Evolutionary conservation across 805 yeast species (phyloP), one percentile per base, ranked within the genome.

Genomic region (Teunomyces cretensis): DNA sequence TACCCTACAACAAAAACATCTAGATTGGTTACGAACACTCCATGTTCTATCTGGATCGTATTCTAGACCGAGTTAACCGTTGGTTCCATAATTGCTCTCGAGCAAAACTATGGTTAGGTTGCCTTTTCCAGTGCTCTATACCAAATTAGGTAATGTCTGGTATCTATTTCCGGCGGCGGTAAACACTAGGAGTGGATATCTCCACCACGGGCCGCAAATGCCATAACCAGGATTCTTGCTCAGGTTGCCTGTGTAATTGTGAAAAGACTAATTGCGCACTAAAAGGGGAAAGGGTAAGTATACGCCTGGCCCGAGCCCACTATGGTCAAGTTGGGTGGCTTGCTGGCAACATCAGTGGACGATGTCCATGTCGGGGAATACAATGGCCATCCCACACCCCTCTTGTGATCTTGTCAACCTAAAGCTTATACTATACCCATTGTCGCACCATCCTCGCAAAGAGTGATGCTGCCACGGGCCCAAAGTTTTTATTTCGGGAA

Each of bases 401-500:
- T 33, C 16, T 33, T 33, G 22, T 33, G 11, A 22, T 11, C n/a
- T 11, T 17, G 36, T 33, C 36, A 17, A 16, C 9, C 16, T 33
- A 17, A 33, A 33, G 26, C 26, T 33, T 33, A 17, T 33, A 33
- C 7, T 16, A 8, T 19, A 19, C 22, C 6, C 6, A 19, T 19
- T 35, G 38, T 17, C 28, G 15, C 38, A 35, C 22, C 26, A 17
- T 9, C n/a, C 8, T 6, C 16, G 19, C 38, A 35, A 22, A 8
- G 11, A 13, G 11, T 33, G 26, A 22, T 35, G 16, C 27, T 19
- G 38, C 38, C 38, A 35, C 38, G 38, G 38, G 38, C 38, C 38
- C 38, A 37, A 37, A 36, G 16, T 37, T 37, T 33, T 37, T 14
- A 22, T 15, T 27, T n/a, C 22, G 16, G 31, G 24, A 33, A 11